Evolutionary conservation across 1,284 basidiomycete species (phyloP), one percentile per base, ranked within the genome.

Genomic region (Cryptococcus sp.): DNA sequence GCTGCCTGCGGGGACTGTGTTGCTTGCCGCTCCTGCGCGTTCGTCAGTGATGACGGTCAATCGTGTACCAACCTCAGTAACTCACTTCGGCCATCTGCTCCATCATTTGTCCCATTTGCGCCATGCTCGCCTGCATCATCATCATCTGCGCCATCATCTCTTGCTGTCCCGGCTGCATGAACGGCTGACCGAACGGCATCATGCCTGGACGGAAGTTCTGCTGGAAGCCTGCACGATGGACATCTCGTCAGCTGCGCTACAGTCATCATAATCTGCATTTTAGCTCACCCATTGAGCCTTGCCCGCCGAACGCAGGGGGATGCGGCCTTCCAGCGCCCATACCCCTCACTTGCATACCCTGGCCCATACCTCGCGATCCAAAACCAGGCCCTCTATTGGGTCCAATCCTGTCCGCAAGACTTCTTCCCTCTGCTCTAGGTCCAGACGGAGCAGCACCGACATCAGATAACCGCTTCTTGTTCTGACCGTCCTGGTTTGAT

Each of bases 121-220:
- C 71, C 79, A 80, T 78, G 60, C 72, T 76, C 55, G 75, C 77
- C 67, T 79, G 78, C 73, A 79, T 77, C 65, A 75, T 76, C 76
- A 79, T 78, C 73, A 80, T 79, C 61, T 78, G 76, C 60, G 78
- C 77, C 72, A 80, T 76, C 75, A 77, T 77, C 61, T 76, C 72
- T 61, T 77, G 70, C 55, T 76, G 73, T 7, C 68, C 70, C 4
- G 68, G 73, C 35, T 48, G 46, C 43, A 65, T 64, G 61, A 70
- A 69, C 30, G 60, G 63, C 27, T 53, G 52, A 13, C 54, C 60
- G 43, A 70, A 70, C 7, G 58, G 61, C 53, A 61, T 59, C 56
- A 61, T 58, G 19, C 59, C 60, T 20, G 50, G 62, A 8, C 51
- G 45, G 57, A 63, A 67, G 39, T 57, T 58, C 51, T 64, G 51